A percentile compares a stretch with the other conserved stretches of the same genome.
Evolutionary conservation across 495 filamentous ascomycete genomes (phyloP).

Genomic region (Penicillium malachiteum): DNA sequence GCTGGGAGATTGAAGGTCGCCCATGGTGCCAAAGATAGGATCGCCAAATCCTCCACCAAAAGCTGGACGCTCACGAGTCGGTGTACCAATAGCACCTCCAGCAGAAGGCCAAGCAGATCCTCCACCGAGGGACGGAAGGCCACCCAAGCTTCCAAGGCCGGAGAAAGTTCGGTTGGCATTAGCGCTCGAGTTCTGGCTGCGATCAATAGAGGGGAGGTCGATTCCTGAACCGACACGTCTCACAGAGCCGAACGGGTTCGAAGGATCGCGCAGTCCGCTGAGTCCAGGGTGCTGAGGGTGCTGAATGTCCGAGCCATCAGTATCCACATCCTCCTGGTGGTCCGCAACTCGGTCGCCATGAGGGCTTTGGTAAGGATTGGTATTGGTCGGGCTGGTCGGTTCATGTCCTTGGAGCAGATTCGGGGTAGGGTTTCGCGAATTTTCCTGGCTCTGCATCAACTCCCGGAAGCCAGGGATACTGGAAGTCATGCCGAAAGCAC

Average conservation of each 20-base stretch:
- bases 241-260: conserved; percentile 49
- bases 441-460: conserved; percentile 57
- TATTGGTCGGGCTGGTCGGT: conserved; percentile 87
- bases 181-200: conserved; percentile 85
- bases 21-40: conserved; percentile 67
- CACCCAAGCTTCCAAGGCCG: conserved; percentile 61
- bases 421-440: conserved; percentile 56
- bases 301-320: conserved; percentile 58
- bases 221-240: conserved; percentile 53
- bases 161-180: conserved; percentile 70
- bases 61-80: conserved; percentile 69
- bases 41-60: conserved; percentile 68
- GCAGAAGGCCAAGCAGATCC: conserved; percentile 60
- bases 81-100: conserved; percentile 63
- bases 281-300: conserved; percentile 56
- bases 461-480: conserved; percentile 69
- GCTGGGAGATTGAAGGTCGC: conserved; percentile 73
- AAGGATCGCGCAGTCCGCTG: conserved; percentile 51
- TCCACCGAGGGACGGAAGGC: conserved; percentile 56
- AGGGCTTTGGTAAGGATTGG: conserved; percentile 96
- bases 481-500: conserved; percentile 75
- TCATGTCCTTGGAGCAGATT: conserved; percentile 58
- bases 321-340: conserved; percentile 59
- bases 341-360: conserved; percentile 69
- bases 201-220: conserved; percentile 67